Conservation (phyloP, 2,329 filamentous ascomycete species). For the Penicillium sp. region DNA sequence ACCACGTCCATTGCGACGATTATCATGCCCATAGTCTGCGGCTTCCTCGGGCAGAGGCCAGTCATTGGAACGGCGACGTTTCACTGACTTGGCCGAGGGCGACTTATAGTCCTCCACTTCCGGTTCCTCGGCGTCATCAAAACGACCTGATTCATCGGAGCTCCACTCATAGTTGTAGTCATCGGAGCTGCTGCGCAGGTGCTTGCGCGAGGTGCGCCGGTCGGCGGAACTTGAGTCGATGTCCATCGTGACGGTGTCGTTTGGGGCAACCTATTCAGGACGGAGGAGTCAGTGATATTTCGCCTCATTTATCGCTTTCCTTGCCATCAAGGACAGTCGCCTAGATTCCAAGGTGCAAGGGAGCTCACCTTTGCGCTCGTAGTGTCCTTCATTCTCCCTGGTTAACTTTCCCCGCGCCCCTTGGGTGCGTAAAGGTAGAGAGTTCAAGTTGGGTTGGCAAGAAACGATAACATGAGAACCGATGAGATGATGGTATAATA, state of each 20-base stretch:
- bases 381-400: conserved; percentile 18
- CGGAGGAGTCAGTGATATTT: conserved; percentile 11
- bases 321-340: conserved; percentile 5
- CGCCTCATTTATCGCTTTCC: conserved; percentile 10
- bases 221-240: conserved; percentile 21
- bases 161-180: conserved; percentile 26
- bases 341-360: conserved; percentile 9
- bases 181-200: conserved; percentile 28
- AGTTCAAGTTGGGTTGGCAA: conserved; percentile 3
- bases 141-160: conserved; percentile 40
- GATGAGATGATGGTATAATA: not conserved
- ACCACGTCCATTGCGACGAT: conserved; percentile 15
- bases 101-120: conserved; percentile 26
- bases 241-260: conserved; percentile 18
- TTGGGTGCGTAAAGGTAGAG: conserved; percentile 6
- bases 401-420: conserved; percentile 13
- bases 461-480: conserved; percentile 9
- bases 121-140: conserved; percentile 41
- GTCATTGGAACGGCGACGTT: conserved; percentile 49
- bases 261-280: conserved; percentile 12
- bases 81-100: conserved; percentile 39
- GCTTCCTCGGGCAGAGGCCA: conserved; percentile 45
- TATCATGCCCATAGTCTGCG: conserved; percentile 24
- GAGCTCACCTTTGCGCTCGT: conserved; percentile 19
- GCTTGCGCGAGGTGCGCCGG: conserved; percentile 36